A percentile compares a stretch with the other conserved stretches of the same genome.
These are phyloP conservation scores for Lepiota brunneoincarnata DNA, from an alignment of 768 basidiomycete species.

Conservation along the genomic window DNA sequence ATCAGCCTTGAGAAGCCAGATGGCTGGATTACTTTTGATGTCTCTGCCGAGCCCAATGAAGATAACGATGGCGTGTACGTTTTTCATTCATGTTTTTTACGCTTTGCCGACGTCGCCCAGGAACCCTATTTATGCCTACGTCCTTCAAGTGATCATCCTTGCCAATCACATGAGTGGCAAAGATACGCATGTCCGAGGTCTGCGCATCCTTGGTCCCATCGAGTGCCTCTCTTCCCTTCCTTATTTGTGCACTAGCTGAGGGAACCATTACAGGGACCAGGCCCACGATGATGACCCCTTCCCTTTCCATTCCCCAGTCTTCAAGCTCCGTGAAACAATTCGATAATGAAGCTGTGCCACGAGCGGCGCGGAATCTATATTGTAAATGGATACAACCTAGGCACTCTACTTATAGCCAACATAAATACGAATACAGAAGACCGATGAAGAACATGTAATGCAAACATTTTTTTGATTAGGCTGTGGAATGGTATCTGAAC, in stretches of 20 bases:
- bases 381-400: conserved; percentile 1
- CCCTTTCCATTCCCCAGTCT: conserved; percentile 59
- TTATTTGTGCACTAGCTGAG: conserved; percentile 2
- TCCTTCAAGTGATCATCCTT: conserved; percentile 86
- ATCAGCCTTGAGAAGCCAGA: conserved; percentile 88
- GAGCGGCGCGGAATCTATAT: background rate
- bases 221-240: conserved; percentile 47
- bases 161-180: conserved; percentile 98
- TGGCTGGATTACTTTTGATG: conserved; percentile 90
- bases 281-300: conserved; percentile 67
- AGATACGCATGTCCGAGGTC: conserved; percentile 94
- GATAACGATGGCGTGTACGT: conserved; percentile 79
- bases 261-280: conserved; percentile 34
- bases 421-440: conserved; percentile 13
- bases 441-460: background rate
- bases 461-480: conserved; percentile 19
- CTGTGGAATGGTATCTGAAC: conserved; percentile 29
- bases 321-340: conserved; percentile 78
- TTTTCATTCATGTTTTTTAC: background rate
- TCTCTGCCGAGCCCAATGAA: conserved; percentile 75
- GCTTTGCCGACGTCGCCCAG: conserved; percentile 25
- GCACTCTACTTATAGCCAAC: background rate
- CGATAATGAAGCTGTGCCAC: conserved; percentile 38
- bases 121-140: conserved; percentile 84
- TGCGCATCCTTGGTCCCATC: conserved; percentile 81